Evolutionary conservation across 2,329 filamentous ascomycete species (phyloP), one percentile per base, ranked within the genome.

Genomic region (Diaporthe caulivora): DNA sequence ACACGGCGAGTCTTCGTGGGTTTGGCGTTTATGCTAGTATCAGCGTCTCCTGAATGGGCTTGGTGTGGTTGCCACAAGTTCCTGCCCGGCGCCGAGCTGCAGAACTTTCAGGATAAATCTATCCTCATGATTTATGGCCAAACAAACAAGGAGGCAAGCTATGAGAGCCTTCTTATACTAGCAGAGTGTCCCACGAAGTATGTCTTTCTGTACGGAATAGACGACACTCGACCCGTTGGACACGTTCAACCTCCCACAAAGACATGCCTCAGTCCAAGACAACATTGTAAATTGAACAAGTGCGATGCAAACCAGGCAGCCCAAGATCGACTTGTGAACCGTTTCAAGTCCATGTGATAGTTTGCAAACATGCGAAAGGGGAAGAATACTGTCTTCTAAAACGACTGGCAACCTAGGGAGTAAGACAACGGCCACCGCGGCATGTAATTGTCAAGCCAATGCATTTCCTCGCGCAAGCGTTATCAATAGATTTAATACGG

Each of bases 11-110:
- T 72, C 51, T 1, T 76, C 77, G 3, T 3, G 83, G 82, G 1
- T 82, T 77, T 1, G 84, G 84, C 2, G 82, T 82, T 6, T 82
- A 81, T 13, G 80, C 80, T 7, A 77, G 69, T n/a, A 10, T 42
- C 26, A 72, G 57, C 7, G 74, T 75, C 2, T 44, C 76, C 44
- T 42, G 34, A 62, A 76, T 37, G 74, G 77, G 8, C 78, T 77
- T 37, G 34, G 29, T 11, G 10, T 24, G n/a, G n/a, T n/a, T 24
- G 18, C 21, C 7, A 37, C 24, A 29, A 51, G 44, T 29, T 58
- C 40, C 37, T 55, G n/a, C 29, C 31, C 34, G 34, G 29, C 9
- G 31, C n/a, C 34, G 40, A 44, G 31, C 34, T 37, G 31, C 55
- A 42, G 24, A 60, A 26, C 42, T n/a, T 58, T n/a, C 29, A 26